Percentiles rank a stretch among this genome's conserved stretches.
Conservation (phyloP, 148 eudicot species). For the Rhododendron henanense region DNA sequence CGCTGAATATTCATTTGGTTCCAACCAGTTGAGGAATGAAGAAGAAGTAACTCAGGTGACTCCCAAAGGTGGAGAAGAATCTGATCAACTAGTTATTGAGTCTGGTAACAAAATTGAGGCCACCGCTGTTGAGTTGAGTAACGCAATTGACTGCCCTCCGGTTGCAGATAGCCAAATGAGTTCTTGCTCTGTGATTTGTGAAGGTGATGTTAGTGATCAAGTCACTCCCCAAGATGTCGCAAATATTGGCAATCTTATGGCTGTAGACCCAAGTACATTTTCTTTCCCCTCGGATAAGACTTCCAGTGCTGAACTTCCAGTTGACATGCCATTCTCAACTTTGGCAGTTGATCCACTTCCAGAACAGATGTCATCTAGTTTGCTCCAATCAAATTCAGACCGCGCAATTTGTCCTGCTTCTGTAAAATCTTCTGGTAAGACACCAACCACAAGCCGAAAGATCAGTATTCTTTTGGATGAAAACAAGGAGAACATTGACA, state of each 20-base stretch:
- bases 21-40: neutral
- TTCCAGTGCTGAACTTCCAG: neutral
- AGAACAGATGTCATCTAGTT: conserved; percentile 10
- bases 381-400: neutral
- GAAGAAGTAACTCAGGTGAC: neutral
- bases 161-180: neutral
- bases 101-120: conserved; percentile 1
- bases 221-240: neutral
- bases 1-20: neutral
- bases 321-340: neutral
- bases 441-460: conserved; percentile 23
- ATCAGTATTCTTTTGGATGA: conserved; percentile 20
- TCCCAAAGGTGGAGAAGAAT: neutral
- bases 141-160: neutral
- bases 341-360: conserved; percentile 7
- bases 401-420: neutral
- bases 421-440: conserved; percentile 22
- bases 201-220: neutral
- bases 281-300: neutral
- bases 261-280: neutral
- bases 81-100: neutral
- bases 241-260: neutral
- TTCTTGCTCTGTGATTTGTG: neutral
- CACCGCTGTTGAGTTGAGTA: conserved; percentile 3
- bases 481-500: conserved; percentile 52